Evolutionary conservation across 2,329 filamentous ascomycete genomes (phyloP), one percentile per base, ranked within the genome.

Genomic region (Tolypocladium pustulatum): DNA sequence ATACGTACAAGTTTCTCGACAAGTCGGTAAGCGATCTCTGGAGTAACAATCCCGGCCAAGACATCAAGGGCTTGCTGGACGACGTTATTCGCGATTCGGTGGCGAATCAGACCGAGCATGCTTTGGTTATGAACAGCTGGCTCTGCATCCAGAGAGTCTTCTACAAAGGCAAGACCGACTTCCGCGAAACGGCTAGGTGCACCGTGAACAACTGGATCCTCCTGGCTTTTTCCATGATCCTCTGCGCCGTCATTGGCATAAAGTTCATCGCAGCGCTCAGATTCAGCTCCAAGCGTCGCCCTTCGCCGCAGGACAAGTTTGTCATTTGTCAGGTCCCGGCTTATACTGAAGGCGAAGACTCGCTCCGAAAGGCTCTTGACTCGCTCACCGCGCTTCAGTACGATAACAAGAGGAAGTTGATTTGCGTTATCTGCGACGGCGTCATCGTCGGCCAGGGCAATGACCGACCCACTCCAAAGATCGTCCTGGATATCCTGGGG

Each of bases 281-380:
- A 68, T 90, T 99, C 61, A 92, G 93, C 53, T 91, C 91, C 6
- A 97, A 97, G 77, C 85, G 90, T 60, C 87, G 90, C 22, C 94
- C 94, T 3, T 82, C 89, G 7, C 89, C 91, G 41, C 94, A 97
- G 73, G 94, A 99, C 74, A 99, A 97, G 71, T 99, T 99, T 67
- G 92, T 99, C 66, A 97, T 99, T 65, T 97, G 94, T 74, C 91
- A 97, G 73, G 91, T 99, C 37, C 94, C 94, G 12, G 94, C 94
- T 6, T 99, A 99, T 70, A 99, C 94, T 0, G 94, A 99, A 78
- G 94, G 91, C 66, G 94, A 99, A 78, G 94, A 99, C 67, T 93
- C 92, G 4, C 78, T 99, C 10, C 83, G 94, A 58, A 95, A 96
- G 70, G 93, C 91, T 57, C 81, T 99, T 2, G 94, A 99, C 71